phyloP scores from a whole-genome alignment of 768 basidiomycete genomes.

The Lentinula boryana region DNA sequence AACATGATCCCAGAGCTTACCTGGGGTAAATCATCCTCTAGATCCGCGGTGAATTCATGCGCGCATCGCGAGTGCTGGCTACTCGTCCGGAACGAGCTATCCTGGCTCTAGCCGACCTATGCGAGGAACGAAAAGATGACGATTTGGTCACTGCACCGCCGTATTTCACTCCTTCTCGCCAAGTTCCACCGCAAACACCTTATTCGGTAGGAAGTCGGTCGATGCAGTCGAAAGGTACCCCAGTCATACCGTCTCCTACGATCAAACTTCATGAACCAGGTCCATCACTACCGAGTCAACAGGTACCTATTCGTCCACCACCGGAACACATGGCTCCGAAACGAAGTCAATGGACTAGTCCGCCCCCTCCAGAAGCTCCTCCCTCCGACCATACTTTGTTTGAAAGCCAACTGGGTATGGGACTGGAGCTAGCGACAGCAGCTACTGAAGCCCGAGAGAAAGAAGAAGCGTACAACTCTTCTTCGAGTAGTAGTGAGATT shows the following conservation, averaged over 20 bases:
- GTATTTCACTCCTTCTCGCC: slow-evolving; percentile 25
- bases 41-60: slow-evolving; percentile 99
- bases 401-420: slow-evolving; percentile 58
- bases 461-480: slow-evolving; percentile 38
- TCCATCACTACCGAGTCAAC: slow-evolving; percentile 22
- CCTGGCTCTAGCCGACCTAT: slow-evolving; percentile 80
- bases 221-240: slow-evolving; percentile 39
- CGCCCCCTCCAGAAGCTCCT: slow-evolving; percentile 73
- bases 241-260: slow-evolving; percentile 38
- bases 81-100: slow-evolving; percentile 77
- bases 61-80: slow-evolving; percentile 81
- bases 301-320: slow-evolving; percentile 35
- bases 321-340: slow-evolving; percentile 80
- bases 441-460: slow-evolving; percentile 54
- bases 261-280: slow-evolving; percentile 41
- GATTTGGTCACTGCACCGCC: slow-evolving; percentile 49
- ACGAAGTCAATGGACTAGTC: slow-evolving; percentile 79
- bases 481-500: slow-evolving; percentile 59
- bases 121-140: slow-evolving; percentile 80
- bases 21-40: slow-evolving; percentile 21
- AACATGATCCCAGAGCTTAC: slow-evolving; percentile 1
- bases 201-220: slow-evolving; percentile 63
- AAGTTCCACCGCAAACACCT: slow-evolving; percentile 59
- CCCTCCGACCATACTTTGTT: slow-evolving; percentile 60
- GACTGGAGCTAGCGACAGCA: slow-evolving; percentile 64